These are phyloP conservation scores for Cyclocybe aegerita DNA, from an alignment of 768 basidiomycete genomes.

Conservation along the genomic window DNA sequence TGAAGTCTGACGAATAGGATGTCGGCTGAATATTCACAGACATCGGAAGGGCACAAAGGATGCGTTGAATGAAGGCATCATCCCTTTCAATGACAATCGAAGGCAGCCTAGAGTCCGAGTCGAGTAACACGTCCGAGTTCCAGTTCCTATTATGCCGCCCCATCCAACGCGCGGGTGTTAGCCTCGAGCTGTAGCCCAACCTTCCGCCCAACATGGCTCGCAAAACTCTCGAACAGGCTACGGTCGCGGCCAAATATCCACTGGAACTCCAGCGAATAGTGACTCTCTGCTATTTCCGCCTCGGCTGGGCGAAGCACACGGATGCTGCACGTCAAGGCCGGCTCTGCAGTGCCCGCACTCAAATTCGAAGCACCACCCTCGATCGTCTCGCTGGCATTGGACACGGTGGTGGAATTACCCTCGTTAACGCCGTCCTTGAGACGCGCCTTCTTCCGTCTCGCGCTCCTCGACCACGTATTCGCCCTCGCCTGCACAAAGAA, in stretches of 20 bases:
- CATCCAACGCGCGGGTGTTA: not conserved
- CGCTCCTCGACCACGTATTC: slow-evolving; percentile 64
- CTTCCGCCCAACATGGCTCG: slow-evolving; percentile 61
- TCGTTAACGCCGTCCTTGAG: too few species aligned
- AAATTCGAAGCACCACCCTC: not conserved
- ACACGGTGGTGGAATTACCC: too few species aligned
- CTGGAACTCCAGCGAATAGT: slow-evolving; percentile 40
- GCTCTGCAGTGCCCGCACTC: slow-evolving; percentile 7
- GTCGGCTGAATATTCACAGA: not conserved
- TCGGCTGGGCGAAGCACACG: not conserved
- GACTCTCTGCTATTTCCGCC: not conserved
- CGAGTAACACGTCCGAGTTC: too few species aligned
- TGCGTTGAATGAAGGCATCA: not conserved
- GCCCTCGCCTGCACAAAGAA: slow-evolving; percentile 20
- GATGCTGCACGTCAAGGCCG: slow-evolving; percentile 22
- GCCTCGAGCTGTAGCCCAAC: slow-evolving; percentile 18
- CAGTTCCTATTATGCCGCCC: not conserved
- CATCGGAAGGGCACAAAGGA: not conserved
- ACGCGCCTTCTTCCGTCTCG: slow-evolving; percentile 41
- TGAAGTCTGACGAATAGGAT: too few species aligned
- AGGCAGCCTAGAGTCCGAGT: too few species aligned
- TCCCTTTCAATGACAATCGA: not conserved
- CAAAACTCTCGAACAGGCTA: slow-evolving; percentile 63
- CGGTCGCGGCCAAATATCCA: slow-evolving; percentile 67
- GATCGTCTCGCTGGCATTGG: too few species aligned